Base-by-base conservation (phyloP, 139 green algal genomes). In the Edaphochlamys debaryana region DNA sequence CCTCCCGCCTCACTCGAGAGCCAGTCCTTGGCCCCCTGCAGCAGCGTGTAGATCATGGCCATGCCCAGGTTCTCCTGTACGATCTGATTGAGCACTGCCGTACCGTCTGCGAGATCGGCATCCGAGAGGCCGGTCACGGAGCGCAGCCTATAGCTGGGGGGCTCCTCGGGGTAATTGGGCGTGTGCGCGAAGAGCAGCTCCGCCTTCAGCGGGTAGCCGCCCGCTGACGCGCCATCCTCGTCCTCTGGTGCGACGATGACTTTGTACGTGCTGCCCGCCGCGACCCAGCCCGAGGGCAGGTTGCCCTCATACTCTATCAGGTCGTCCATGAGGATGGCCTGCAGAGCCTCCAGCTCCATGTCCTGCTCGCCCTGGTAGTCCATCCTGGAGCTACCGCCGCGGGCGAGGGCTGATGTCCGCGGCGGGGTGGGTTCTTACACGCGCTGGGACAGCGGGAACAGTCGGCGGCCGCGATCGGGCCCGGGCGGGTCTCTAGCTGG, bases 41-140 rank as follows among this genome's bases (percentile, higher is more conserved):
- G 87, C 19, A 98, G 77, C 4, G 90, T 93, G 78, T 94, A 97
- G 66, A 97, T 89, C 92, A 96, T 96, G 38, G 94, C 78, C 93
- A 96, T 96, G 67, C 94, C 94, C 64, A 95, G n/a, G 79, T 94
- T 97, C 17, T 91, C 74, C 52, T 92, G 42, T 0, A 91, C 78
- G 37, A 87, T 67, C 74, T 87, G 52, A 2, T 85, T 15, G 32
- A 85, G 37, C 13, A 79, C 23, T 9, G 30, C 41, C 42, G 85
- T 89, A 32, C 92, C 86, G 19, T 67, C 73, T 7, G 71, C 87
- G 8, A 98, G 77, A 48, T 98, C 93, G 0, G 86, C 88, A 29
- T 95, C 91, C 63, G 77, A 92, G 6, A 98, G 85, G 29, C 93
- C 93, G 4, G 87, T 85, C 58, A 94, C 80, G 56, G 89, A 93